phyloP scores from a whole-genome alignment of 2,329 filamentous ascomycete genomes.

The Laburnicola sp. region DNA sequence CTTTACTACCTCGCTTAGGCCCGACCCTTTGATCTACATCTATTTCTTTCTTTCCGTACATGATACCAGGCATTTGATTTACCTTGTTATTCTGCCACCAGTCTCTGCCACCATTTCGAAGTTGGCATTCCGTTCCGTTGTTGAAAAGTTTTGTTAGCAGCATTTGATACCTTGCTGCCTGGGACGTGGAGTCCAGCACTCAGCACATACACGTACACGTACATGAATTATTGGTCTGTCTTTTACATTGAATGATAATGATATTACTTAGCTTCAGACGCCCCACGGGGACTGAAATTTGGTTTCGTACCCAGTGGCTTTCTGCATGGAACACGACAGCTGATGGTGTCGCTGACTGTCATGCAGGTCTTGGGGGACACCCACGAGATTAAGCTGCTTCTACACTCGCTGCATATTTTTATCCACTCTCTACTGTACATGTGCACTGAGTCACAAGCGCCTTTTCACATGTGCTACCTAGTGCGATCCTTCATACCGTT shows the following conservation, averaged over 20 bases:
- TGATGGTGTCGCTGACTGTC: too few species aligned
- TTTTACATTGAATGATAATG: slow-evolving; percentile 6
- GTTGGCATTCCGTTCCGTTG: neutral
- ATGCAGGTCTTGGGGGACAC: too few species aligned
- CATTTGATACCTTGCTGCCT: slow-evolving; percentile 14
- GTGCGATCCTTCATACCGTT: neutral
- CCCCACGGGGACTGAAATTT: neutral
- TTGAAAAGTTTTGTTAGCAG: slow-evolving; percentile 10
- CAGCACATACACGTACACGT: slow-evolving; percentile 9
- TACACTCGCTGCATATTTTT: too few species aligned
- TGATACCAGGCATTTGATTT: slow-evolving; percentile 7
- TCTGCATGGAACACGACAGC: too few species aligned
- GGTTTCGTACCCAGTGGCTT: too few species aligned
- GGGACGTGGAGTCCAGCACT: slow-evolving; percentile 7
- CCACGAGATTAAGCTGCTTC: too few species aligned
- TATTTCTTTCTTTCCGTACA: neutral
- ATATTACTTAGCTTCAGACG: too few species aligned
- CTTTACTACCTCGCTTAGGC: neutral
- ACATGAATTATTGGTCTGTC: slow-evolving; percentile 7
- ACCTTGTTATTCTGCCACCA: neutral
- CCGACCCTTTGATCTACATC: too few species aligned
- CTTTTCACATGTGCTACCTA: too few species aligned
- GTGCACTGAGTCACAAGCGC: too few species aligned
- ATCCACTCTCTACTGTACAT: too few species aligned
- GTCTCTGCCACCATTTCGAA: slow-evolving; percentile 1